Percentiles rank a stretch among this genome's conserved stretches.
These are phyloP conservation scores for Ilyonectria mors-panacis DNA, from an alignment of 2,329 filamentous ascomycete genomes.

Conservation along the genomic window DNA sequence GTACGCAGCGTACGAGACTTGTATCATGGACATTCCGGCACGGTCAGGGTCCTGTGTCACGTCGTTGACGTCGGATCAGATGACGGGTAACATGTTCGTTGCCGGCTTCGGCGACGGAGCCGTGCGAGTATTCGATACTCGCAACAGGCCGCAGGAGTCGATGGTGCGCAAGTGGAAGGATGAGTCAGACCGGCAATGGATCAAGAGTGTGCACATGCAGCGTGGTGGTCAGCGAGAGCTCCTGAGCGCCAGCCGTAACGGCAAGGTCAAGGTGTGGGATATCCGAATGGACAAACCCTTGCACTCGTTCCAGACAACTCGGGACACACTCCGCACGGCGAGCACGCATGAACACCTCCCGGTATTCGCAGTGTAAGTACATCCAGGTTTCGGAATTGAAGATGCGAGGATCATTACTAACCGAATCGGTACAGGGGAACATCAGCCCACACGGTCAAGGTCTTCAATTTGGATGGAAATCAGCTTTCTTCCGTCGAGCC, in stretches of 20 bases:
- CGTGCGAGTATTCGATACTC: slow-evolving; percentile 93
- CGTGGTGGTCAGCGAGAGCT: slow-evolving; percentile 93
- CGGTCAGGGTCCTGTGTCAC: slow-evolving; percentile 96
- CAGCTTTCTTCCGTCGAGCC: slow-evolving; percentile 89
- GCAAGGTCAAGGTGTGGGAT: slow-evolving; percentile 96
- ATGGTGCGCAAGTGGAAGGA: slow-evolving; percentile 99
- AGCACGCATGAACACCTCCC: slow-evolving; percentile 97
- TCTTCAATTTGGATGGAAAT: slow-evolving; percentile 89
- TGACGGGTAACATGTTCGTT: slow-evolving; percentile 95
- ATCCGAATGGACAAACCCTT: slow-evolving; percentile 88
- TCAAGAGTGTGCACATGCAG: slow-evolving; percentile 97
- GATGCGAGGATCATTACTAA: slow-evolving; percentile 45
- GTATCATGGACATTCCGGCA: slow-evolving; percentile 93
- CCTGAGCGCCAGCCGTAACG: slow-evolving; percentile 90
- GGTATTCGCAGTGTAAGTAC: slow-evolving; percentile 90
- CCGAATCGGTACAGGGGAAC: slow-evolving; percentile 75
- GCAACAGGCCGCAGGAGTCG: slow-evolving; percentile 84
- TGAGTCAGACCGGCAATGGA: slow-evolving; percentile 87
- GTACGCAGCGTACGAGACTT: slow-evolving; percentile 95
- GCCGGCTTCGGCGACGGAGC: slow-evolving; percentile 97
- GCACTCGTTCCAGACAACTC: slow-evolving; percentile 80
- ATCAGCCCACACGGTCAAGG: slow-evolving; percentile 88
- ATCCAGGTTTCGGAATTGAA: slow-evolving; percentile 1
- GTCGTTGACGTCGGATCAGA: slow-evolving; percentile 95
- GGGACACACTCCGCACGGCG: slow-evolving; percentile 84